These are phyloP conservation scores for Dionaea muscipula DNA, from an alignment of 179 eudicot genomes.

Conservation along the genomic window DNA sequence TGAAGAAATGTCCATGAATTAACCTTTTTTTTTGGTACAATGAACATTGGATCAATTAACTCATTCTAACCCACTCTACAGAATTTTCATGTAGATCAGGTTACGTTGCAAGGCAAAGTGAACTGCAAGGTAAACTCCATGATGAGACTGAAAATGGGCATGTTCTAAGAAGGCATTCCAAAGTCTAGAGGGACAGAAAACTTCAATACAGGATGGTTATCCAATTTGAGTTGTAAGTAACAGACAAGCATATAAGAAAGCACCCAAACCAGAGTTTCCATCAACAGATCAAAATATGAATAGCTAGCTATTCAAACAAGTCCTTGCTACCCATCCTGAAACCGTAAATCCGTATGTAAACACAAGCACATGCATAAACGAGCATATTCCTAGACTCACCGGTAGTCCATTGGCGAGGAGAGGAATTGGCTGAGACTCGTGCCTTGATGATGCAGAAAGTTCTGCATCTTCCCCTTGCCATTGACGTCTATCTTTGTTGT, in stretches of 20 bases:
- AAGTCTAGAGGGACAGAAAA: neutral
- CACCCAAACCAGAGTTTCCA: neutral
- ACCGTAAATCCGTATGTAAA: neutral
- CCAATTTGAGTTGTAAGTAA: neutral
- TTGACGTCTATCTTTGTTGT: conserved; percentile 45
- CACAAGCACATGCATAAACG: neutral
- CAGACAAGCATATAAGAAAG: neutral
- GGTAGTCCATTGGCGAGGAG: conserved; percentile 70
- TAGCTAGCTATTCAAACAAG: neutral
- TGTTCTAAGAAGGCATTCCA: neutral
- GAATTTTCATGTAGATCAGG: neutral
- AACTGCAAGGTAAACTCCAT: neutral
- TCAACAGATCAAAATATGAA: neutral
- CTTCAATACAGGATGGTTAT: neutral
- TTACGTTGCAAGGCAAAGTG: neutral
- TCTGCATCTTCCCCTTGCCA: conserved; percentile 71
- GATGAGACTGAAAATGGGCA: neutral
- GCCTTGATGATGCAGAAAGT: conserved; percentile 66
- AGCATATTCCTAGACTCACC: conserved; percentile 28
- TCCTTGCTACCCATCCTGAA: neutral
- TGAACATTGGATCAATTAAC: too few species aligned
- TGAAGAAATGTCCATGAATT: too few species aligned
- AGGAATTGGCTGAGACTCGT: conserved; percentile 72
- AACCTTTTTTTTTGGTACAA: too few species aligned
- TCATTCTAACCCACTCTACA: too few species aligned